Conservation (phyloP, 225 moss, liverwort and hornwort genomes). For the Physcomitrellopsis africana region DNA sequence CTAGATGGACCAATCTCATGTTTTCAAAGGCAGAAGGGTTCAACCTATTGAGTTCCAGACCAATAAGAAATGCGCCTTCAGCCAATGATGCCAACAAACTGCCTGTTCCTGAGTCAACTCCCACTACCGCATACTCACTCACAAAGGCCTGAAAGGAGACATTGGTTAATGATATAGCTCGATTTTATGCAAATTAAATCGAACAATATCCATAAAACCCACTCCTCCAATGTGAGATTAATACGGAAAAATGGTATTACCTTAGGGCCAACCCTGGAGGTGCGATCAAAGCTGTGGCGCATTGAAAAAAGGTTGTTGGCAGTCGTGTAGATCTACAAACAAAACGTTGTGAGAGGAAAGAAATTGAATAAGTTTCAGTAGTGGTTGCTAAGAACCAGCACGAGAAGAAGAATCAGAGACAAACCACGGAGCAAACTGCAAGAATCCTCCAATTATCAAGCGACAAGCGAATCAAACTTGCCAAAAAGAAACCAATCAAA, state of each 20-base stretch:
- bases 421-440: not conserved
- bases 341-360: not conserved
- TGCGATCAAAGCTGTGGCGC: slow-evolving; percentile 45
- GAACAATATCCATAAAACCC: not conserved
- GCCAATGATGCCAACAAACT: slow-evolving; percentile 82
- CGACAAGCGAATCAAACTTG: no score
- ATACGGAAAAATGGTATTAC: slow-evolving; percentile 11
- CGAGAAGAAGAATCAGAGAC: no score
- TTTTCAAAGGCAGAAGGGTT: not conserved
- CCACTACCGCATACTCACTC: slow-evolving; percentile 91
- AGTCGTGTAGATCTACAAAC: slow-evolving; percentile 50
- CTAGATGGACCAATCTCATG: no score
- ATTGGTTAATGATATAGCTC: not conserved
- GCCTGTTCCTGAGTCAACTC: slow-evolving; percentile 72
- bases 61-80: slow-evolving; percentile 92
- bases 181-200: not conserved
- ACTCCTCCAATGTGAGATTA: not conserved
- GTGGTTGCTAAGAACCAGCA: not conserved
- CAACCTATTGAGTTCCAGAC: slow-evolving; percentile 90
- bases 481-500: no score
- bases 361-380: not conserved
- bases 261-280: slow-evolving; percentile 44
- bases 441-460: not conserved
- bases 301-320: slow-evolving; percentile 45
- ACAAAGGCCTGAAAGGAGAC: slow-evolving; percentile 72